Base-by-base conservation (phyloP, 768 basidiomycete species). In the Suillus americanus region DNA sequence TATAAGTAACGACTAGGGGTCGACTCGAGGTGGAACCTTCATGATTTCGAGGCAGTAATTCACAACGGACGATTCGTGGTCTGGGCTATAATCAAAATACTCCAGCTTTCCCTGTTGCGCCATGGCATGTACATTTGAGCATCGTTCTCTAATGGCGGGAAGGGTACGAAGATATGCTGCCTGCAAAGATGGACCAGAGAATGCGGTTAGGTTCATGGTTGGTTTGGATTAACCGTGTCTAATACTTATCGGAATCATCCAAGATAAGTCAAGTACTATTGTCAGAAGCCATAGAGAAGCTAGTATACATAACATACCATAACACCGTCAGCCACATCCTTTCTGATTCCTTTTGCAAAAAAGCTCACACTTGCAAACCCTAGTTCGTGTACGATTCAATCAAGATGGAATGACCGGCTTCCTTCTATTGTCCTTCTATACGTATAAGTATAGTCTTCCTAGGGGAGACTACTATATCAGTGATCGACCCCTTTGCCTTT, bases 81-180 rank as follows among this genome's bases (percentile, higher is more conserved):
- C 88, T 33, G 91, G 88, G 73, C 94, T 84, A 74, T 95, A 94
- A 28, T 89, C 86, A 72, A 97, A 97, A 77, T 93, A 95, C 69
- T 95, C 80, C 13, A 97, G 84, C 70, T 89, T 85, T 60, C 87
- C 90, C 66, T 83, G 72, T 74, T 86, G 79, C 14, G 93, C 95
- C 23, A 97, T 87, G 35, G 87, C 83, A 74, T 91, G 87, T 40
- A 99, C 94, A 48, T 83, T 83, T 13, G 77, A 73, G 75, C 95
- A 99, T 50, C 94, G 85, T 70, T 95, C 90, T 54, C 97, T 86
- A 70, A 98, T 94, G n/a, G 95, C 86, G 18, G 93, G 91, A 3
- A 97, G 82, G 0, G 92, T 94, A 38, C 90, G 89, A 51, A 97
- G 85, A 72, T 95, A 96, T 6, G 77, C 79, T 30, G 88, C 86